These are phyloP conservation scores for Pestalotiopsis sp. DNA, from an alignment of 2,329 filamentous ascomycete genomes.

Conservation along the genomic window DNA sequence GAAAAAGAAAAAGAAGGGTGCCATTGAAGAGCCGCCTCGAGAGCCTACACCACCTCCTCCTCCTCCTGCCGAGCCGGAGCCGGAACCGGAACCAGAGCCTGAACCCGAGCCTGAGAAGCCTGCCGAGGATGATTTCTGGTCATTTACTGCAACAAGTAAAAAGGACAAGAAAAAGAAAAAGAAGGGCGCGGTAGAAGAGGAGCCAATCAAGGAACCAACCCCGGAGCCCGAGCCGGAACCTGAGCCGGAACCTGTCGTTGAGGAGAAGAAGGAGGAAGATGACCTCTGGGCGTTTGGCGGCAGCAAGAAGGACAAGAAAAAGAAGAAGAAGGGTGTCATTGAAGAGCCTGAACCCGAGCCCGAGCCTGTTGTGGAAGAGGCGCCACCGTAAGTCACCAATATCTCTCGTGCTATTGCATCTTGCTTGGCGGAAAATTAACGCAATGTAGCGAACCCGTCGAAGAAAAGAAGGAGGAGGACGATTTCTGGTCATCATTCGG, in stretches of 20 bases:
- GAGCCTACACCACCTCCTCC: conserved; percentile 14
- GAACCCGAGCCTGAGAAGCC: conserved; percentile 23
- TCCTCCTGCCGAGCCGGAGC: conserved; percentile 30
- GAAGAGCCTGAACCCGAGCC: conserved; percentile 20
- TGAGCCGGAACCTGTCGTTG: conserved; percentile 26
- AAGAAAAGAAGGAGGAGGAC: conserved; percentile 18
- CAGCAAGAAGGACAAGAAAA: conserved; percentile 33
- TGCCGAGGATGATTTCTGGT: conserved; percentile 4
- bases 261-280: conserved; percentile 32
- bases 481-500: conserved; percentile 26
- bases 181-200: conserved; percentile 26
- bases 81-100: conserved; percentile 16
- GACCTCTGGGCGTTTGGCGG: conserved; percentile 37
- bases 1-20: conserved; percentile 16
- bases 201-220: conserved; percentile 28
- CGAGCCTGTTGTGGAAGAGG: conserved; percentile 14
- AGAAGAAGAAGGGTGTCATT: conserved; percentile 40
- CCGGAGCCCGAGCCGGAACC: conserved; percentile 18
- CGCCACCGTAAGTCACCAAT: not conserved
- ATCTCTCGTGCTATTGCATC: not conserved
- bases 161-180: conserved; percentile 35
- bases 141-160: conserved; percentile 12
- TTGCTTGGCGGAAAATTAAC: not conserved
- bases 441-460: not conserved
- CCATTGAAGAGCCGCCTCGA: conserved; percentile 8